Base-by-base conservation (phyloP, 768 basidiomycete species). In the Trametes cingulata region DNA sequence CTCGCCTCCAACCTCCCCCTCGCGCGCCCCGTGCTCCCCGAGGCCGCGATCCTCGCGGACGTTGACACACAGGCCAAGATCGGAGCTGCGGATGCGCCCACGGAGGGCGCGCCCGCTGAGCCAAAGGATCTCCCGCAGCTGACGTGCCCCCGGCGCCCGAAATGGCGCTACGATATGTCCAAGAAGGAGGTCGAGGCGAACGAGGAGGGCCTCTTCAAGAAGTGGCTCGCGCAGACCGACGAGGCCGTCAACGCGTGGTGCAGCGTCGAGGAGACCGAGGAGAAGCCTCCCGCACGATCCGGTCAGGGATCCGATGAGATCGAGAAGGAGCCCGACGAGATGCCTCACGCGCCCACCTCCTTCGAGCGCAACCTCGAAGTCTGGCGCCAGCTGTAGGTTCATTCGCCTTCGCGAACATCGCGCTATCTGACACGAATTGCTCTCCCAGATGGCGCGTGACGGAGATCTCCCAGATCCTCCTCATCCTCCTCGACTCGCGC, bases 351-450 rank as follows among this genome's bases (percentile, higher is more conserved):
- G 3, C 85, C 89, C 2, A 87, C 89, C 0, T 87, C 88, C 73
- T 97, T 86, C 71, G 95, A 97, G 73, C 82, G 91, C 41, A 97
- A 98, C 71, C 68, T 97, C 45, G 91, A 97, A 69, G 94, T 97
- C 14, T 98, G 95, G 95, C 76, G 95, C 63, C 96, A 98, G 76
- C 75, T 98, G 85, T 92, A 72, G 66, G 89, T 56, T 27, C 37
- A 25, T 15, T 80, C 17, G 49, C 20, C 15, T 17, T 9, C 41
- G 15, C 52, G 8, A 27, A 22, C 35, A 20, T 6, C 12, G 13
- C 14, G 22, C 46, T 3, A 12, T 13, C 8, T 25, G 27, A 29
- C 14, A 27, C 46, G 24, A 22, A 39, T 22, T 4, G 19, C 39
- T 14, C 41, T 4, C 20, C 62, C 66, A 93, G 90, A 66, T 98